These are phyloP conservation scores for Coemansia sp. DNA, from an alignment of 192 early-diverging fungal species.

Conservation along the genomic window DNA sequence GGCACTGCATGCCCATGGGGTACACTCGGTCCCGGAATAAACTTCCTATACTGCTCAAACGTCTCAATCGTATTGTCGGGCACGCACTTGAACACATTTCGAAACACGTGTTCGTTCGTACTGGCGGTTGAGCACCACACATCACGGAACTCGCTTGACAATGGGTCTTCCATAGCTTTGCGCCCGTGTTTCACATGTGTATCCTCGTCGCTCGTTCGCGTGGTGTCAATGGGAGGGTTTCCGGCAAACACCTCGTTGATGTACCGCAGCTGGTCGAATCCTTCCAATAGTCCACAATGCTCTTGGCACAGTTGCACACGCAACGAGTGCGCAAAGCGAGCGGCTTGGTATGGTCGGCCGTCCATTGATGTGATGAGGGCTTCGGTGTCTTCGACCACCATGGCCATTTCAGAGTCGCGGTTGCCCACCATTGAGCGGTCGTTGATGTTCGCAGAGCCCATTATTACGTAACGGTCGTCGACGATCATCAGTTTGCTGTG, in stretches of 20 bases:
- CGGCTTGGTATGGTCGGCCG: constrained; percentile 70
- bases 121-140: constrained; percentile 67
- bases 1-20: constrained; percentile 48
- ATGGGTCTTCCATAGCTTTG: constrained; percentile 63
- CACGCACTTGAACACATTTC: constrained; percentile 82
- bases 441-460: constrained; percentile 89
- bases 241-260: constrained; percentile 49
- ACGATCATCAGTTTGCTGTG: constrained; percentile 88
- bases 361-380: constrained; percentile 71
- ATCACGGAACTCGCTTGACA: constrained; percentile 60
- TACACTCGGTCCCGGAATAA: constrained; percentile 46
- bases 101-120: constrained; percentile 67
- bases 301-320: constrained; percentile 78
- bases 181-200: constrained; percentile 8
- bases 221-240: constrained; percentile 31
- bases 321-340: constrained; percentile 71
- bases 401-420: constrained; percentile 87
- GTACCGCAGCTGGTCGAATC: constrained; percentile 48
- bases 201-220: constrained; percentile 14
- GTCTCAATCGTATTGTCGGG: constrained; percentile 77
- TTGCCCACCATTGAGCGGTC: constrained; percentile 87
- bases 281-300: constrained; percentile 71
- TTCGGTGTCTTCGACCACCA: constrained; percentile 74
- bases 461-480: constrained; percentile 78
- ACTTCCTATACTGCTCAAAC: constrained; percentile 58